phyloP scores from a whole-genome alignment of 2,329 filamentous ascomycete species.

The Chrysosporium queenslandicum region DNA sequence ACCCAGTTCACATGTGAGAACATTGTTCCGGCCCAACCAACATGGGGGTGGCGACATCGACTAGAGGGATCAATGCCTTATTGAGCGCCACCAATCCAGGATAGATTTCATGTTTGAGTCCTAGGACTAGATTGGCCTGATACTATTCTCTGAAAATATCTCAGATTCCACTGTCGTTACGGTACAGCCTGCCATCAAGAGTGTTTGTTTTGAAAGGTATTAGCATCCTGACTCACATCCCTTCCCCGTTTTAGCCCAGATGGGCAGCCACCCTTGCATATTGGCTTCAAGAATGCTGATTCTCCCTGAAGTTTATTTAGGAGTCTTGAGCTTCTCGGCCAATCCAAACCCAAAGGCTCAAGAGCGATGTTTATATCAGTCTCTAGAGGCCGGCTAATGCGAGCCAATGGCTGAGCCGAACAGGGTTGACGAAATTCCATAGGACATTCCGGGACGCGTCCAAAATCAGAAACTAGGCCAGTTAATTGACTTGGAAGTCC shows the following conservation, averaged over 20 bases:
- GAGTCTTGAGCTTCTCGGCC: neutral
- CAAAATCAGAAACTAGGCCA: neutral
- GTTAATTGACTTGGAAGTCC: too few species aligned
- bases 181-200: neutral
- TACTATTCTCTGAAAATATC: neutral
- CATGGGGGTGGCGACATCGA: neutral
- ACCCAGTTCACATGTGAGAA: neutral
- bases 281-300: neutral
- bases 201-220: neutral
- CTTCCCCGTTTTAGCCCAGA: neutral
- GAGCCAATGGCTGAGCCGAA: neutral
- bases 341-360: neutral
- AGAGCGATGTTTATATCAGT: neutral
- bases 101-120: neutral
- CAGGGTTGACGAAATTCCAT: neutral
- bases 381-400: neutral
- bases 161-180: slow-evolving; percentile 1
- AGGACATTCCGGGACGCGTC: neutral
- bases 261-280: neutral
- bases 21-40: neutral
- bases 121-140: neutral
- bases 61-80: neutral
- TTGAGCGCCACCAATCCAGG: neutral
- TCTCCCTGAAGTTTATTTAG: neutral
- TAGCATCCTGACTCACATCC: neutral